These are phyloP conservation scores for Pontederia paniculata DNA, from an alignment of 176 grass and related monocot species.

Conservation along the genomic window DNA sequence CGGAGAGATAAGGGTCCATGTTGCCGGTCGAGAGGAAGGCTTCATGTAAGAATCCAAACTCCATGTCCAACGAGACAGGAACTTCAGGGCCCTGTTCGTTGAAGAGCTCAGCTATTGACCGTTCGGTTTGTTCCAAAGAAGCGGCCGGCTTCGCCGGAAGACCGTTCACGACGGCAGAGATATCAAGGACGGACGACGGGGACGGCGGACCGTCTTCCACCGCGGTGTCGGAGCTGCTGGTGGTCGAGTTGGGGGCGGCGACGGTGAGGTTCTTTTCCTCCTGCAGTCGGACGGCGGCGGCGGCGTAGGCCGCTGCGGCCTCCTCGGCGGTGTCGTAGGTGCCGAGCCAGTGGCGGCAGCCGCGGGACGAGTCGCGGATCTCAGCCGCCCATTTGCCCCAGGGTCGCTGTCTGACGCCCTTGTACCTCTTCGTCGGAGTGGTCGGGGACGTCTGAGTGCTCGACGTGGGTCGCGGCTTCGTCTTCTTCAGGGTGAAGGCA, in stretches of 20 bases:
- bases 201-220: neutral
- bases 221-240: neutral
- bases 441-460: neutral
- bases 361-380: slow-evolving; percentile 12
- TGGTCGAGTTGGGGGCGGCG: neutral
- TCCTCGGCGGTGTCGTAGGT: slow-evolving; percentile 8
- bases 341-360: slow-evolving; percentile 4
- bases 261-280: neutral
- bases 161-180: neutral
- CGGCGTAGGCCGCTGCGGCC: slow-evolving; percentile 5
- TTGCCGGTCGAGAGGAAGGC: neutral
- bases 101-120: slow-evolving; percentile 6
- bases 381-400: slow-evolving; percentile 18
- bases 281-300: slow-evolving; percentile 2
- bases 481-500: neutral
- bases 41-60: neutral
- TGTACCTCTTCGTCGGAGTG: neutral
- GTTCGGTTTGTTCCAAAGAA: neutral
- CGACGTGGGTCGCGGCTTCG: neutral
- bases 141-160: neutral
- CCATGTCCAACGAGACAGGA: neutral
- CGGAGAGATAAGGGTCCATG: neutral
- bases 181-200: slow-evolving; percentile 7
- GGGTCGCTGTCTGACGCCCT: slow-evolving; percentile 16
- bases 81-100: neutral